phyloP scores from a whole-genome alignment of 1,284 basidiomycete genomes.

The Trametes hirsuta region DNA sequence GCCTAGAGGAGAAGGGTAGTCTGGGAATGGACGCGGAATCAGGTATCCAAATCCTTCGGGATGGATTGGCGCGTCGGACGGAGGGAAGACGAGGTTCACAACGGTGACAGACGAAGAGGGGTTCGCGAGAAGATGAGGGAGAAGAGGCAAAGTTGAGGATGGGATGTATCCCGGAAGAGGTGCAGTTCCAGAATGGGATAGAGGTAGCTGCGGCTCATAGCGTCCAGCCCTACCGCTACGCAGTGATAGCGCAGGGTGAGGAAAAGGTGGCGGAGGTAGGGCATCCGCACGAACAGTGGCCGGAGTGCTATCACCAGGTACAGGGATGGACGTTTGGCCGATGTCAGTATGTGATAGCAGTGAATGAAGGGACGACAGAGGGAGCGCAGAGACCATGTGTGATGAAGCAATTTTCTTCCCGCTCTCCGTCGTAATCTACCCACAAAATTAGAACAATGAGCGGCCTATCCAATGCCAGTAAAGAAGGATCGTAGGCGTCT shows the following conservation, averaged over 20 bases:
- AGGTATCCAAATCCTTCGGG: conserved; percentile 94
- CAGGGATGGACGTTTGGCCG: neutral
- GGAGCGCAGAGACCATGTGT: conserved; percentile 71
- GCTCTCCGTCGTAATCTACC: conserved; percentile 47
- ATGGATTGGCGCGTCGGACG: conserved; percentile 56
- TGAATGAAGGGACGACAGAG: conserved; percentile 66
- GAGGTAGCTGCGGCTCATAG: neutral
- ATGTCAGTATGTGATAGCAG: conserved; percentile 40
- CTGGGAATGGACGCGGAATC: conserved; percentile 72
- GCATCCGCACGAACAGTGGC: neutral
- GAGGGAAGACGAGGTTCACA: conserved; percentile 74
- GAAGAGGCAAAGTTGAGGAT: conserved; percentile 27
- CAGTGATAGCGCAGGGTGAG: conserved; percentile 3
- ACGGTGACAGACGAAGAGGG: conserved; percentile 71
- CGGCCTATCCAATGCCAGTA: neutral
- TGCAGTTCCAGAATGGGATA: neutral
- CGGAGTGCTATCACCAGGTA: neutral
- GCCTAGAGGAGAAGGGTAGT: conserved; percentile 40
- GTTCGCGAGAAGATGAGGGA: conserved; percentile 55
- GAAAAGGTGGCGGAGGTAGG: neutral
- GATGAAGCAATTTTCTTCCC: conserved; percentile 48
- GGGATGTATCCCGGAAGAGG: neutral
- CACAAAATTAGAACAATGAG: neutral
- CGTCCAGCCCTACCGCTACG: neutral
- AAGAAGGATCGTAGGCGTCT: neutral